A percentile compares a stretch with the other conserved stretches of the same genome.
Conservation (phyloP, 2,329 filamentous ascomycete species). For the Calonectria leucothoes region DNA sequence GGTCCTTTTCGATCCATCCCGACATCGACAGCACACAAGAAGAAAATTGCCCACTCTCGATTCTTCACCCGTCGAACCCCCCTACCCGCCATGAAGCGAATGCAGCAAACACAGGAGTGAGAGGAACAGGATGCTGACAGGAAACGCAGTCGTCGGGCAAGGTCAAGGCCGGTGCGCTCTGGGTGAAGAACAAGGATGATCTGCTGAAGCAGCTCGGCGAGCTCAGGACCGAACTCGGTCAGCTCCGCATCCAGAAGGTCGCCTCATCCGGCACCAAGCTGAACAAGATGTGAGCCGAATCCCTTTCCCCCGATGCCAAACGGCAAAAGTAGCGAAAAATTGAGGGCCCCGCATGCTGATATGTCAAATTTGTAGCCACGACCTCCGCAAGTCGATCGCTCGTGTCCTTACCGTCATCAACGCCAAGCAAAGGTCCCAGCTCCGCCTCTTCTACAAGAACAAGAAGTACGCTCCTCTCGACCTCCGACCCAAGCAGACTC, state of each 20-base stretch:
- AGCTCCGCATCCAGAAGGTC: conserved; percentile 99
- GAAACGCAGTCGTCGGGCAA: conserved; percentile 62
- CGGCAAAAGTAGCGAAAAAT: not conserved
- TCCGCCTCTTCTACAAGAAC: conserved; percentile 99
- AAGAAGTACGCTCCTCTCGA: conserved; percentile 99
- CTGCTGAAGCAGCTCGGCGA: conserved; percentile 94
- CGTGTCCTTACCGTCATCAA: conserved; percentile 99
- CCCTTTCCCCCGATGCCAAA: not conserved
- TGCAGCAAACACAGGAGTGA: conserved; percentile 20
- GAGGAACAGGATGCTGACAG: conserved; percentile 45
- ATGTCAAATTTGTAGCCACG: conserved; percentile 74
- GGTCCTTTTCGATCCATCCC: conserved; percentile 28
- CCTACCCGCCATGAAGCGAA: conserved; percentile 26
- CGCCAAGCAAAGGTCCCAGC: conserved; percentile 97
- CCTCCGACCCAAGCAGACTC: conserved; percentile 98
- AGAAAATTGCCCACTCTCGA: not conserved
- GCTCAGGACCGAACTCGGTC: conserved; percentile 95
- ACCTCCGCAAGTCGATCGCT: conserved; percentile 99
- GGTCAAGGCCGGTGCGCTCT: conserved; percentile 97
- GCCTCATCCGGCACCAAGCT: conserved; percentile 95
- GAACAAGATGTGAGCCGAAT: conserved; percentile 86
- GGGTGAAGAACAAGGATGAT: conserved; percentile 99
- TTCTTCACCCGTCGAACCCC: conserved; percentile 24
- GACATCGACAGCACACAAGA: conserved; percentile 28
- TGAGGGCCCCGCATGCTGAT: conserved; percentile 31